Evolutionary conservation across 116 monocot genomes (phyloP).

Genomic region (Phalaenopsis hybrid): DNA sequence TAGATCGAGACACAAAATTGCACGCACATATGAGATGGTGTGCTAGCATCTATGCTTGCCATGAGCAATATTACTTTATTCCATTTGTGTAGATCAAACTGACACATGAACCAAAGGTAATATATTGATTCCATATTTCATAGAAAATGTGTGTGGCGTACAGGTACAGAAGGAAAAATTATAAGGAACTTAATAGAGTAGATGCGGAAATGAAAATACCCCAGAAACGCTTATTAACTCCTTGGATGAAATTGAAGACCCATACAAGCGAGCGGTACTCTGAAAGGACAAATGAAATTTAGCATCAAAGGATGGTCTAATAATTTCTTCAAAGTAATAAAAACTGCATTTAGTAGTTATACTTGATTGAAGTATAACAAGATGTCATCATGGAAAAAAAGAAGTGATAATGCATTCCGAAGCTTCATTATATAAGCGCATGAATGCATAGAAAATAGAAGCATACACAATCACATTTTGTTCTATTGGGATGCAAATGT

Average conservation of each 20-base stretch:
- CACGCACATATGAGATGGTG: not conserved
- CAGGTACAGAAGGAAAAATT: not conserved
- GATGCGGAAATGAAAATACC: constrained; percentile 29
- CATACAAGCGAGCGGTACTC: constrained; percentile 92
- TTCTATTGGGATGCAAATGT: not conserved
- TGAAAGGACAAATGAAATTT: constrained; percentile 16
- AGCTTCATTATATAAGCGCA: not conserved
- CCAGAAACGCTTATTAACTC: constrained; percentile 89
- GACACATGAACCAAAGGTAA: not conserved
- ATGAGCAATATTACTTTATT: not conserved
- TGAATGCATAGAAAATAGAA: not conserved
- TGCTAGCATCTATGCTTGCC: not conserved
- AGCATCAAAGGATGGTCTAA: not conserved
- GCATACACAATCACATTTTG: not conserved
- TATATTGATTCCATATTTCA: not conserved
- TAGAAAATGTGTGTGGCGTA: not conserved
- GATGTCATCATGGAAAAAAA: not conserved
- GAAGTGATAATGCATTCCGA: not conserved
- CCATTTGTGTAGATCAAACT: not conserved
- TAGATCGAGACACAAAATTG: constrained; percentile 1
- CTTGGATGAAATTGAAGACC: constrained; percentile 71
- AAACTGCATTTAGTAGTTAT: not conserved
- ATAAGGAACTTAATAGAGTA: not conserved
- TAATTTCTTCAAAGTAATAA: not conserved
- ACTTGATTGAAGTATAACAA: not conserved